Conservation (phyloP, 2,329 filamentous ascomycete genomes). For the Penicillium palitans region DNA sequence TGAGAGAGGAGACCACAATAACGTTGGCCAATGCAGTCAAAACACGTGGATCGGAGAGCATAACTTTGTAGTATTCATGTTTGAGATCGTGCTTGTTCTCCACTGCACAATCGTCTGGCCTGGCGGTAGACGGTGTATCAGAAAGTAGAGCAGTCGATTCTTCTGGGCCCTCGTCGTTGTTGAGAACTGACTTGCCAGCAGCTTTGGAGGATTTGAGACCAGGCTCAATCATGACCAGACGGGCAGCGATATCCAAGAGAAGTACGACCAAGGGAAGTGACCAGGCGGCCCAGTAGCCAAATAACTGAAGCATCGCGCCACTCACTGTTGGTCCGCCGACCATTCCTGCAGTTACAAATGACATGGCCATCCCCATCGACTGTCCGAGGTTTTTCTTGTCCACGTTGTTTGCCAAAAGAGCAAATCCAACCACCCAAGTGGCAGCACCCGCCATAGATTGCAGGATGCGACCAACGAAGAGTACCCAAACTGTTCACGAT, state of each 20-base stretch:
- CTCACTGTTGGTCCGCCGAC: constrained; percentile 32
- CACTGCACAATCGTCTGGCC: background rate
- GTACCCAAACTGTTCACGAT: constrained; percentile 18
- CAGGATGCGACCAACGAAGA: constrained; percentile 31
- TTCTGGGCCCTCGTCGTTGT: background rate
- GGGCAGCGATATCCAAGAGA: constrained; percentile 30
- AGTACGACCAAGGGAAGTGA: constrained; percentile 29
- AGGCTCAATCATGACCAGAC: constrained; percentile 33
- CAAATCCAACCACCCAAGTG: constrained; percentile 37
- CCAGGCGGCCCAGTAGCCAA: constrained; percentile 38
- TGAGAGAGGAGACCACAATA: constrained; percentile 50
- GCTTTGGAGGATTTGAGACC: background rate
- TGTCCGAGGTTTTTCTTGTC: constrained; percentile 29
- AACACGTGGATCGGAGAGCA: constrained; percentile 46
- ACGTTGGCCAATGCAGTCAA: constrained; percentile 44
- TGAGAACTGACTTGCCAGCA: background rate
- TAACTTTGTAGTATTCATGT: constrained; percentile 35
- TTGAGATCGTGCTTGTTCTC: constrained; percentile 1
- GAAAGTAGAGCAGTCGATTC: constrained; percentile 5
- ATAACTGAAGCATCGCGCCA: constrained; percentile 29
- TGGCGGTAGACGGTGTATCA: background rate
- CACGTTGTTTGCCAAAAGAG: constrained; percentile 32
- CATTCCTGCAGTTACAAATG: constrained; percentile 29
- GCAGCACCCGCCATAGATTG: constrained; percentile 32
- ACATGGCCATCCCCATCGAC: constrained; percentile 26